These are phyloP conservation scores for Cerrena zonata DNA, from an alignment of 1,284 basidiomycete species.

Conservation along the genomic window DNA sequence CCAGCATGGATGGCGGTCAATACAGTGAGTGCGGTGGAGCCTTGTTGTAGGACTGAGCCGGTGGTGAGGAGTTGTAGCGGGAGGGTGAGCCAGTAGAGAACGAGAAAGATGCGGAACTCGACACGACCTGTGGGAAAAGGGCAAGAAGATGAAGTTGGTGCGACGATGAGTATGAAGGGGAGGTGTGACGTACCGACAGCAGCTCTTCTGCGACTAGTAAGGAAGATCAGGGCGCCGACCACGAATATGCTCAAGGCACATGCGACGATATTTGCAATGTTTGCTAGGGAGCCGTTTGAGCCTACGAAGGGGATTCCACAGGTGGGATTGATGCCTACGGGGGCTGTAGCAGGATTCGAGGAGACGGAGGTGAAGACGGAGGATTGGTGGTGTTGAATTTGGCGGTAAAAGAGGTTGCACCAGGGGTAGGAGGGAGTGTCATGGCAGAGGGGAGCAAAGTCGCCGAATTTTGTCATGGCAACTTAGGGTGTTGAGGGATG, in stretches of 20 bases:
- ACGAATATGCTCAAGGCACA: conserved; percentile 57
- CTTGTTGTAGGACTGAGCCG: conserved; percentile 71
- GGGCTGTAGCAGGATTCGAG: conserved; percentile 38
- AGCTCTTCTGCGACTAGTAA: conserved; percentile 42
- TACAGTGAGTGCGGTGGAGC: conserved; percentile 58
- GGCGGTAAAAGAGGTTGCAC: conserved; percentile 69
- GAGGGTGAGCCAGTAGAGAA: conserved; percentile 64
- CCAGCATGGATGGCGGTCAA: conserved; percentile 74
- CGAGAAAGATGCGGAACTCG: conserved; percentile 62
- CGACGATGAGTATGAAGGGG: background rate
- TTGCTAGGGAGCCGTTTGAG: conserved; percentile 51
- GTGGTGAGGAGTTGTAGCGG: conserved; percentile 75
- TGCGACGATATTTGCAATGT: conserved; percentile 68
- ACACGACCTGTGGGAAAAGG: conserved; percentile 48
- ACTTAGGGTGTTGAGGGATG: background rate
- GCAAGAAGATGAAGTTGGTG: too few relatives aligned
- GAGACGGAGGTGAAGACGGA: conserved; percentile 36
- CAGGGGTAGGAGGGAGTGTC: conserved; percentile 59
- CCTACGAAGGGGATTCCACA: conserved; percentile 50
- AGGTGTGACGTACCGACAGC: conserved; percentile 37
- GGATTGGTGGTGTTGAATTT: conserved; percentile 34
- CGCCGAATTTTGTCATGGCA: conserved; percentile 53
- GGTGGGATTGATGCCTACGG: conserved; percentile 52
- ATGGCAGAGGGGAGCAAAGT: conserved; percentile 53
- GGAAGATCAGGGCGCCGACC: conserved; percentile 42